These are phyloP conservation scores for Neofusicoccum cordaticola DNA, from an alignment of 2,329 filamentous ascomycete genomes.

Conservation along the genomic window DNA sequence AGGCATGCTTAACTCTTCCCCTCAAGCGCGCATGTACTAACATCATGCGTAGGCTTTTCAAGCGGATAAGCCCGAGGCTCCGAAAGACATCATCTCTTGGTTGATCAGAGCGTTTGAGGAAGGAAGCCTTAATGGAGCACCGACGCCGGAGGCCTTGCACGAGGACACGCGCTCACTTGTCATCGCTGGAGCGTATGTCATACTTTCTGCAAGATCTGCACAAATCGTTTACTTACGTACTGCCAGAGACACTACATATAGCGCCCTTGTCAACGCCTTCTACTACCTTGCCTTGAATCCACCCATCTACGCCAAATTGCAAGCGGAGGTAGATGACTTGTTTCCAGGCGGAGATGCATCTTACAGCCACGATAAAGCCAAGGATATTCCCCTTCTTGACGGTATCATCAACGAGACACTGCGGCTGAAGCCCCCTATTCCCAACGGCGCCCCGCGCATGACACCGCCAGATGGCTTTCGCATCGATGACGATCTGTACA, in stretches of 20 bases:
- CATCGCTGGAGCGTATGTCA: constrained; percentile 3
- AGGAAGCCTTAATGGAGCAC: background rate
- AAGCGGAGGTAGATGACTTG: constrained; percentile 35
- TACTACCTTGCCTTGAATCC: constrained; percentile 46
- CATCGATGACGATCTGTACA: constrained; percentile 32
- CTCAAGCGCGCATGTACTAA: background rate
- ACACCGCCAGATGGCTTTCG: constrained; percentile 36
- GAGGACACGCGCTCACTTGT: background rate
- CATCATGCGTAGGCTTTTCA: background rate
- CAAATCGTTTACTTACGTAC: too few species aligned
- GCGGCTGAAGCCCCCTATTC: constrained; percentile 40
- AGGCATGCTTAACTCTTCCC: background rate
- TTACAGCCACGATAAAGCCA: background rate
- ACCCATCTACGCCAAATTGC: constrained; percentile 30
- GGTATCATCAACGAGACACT: constrained; percentile 43
- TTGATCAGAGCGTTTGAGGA: background rate
- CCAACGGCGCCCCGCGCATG: constrained; percentile 36
- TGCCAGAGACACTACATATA: constrained; percentile 43
- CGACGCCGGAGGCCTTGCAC: background rate
- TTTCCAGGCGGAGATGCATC: constrained; percentile 37
- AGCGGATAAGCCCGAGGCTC: background rate
- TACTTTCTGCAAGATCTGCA: too few species aligned
- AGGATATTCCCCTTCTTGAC: constrained; percentile 32
- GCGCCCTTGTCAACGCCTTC: constrained; percentile 39
- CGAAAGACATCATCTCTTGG: background rate